Evolutionary conservation across 441 rosid species (phyloP).

Genomic region (Adansonia madagascariensis): DNA sequence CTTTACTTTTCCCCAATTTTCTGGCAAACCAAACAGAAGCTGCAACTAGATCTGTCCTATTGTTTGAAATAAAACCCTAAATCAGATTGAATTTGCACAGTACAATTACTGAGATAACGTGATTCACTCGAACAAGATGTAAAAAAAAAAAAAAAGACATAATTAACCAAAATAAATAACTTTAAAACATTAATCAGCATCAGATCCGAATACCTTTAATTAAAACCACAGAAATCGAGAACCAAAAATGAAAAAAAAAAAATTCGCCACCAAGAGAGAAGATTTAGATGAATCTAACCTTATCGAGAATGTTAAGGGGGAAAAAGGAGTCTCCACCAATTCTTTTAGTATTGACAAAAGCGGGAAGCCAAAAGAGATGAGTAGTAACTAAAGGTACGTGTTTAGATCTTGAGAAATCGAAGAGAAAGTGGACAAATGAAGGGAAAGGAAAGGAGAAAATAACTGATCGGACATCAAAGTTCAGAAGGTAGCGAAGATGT

Average conservation of each 20-base stretch:
- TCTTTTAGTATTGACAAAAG: neutral
- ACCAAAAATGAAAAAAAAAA: neutral
- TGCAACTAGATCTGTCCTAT: slow-evolving; percentile 36
- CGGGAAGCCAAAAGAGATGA: neutral
- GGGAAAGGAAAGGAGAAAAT: slow-evolving; percentile 19
- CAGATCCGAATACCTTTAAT: slow-evolving; percentile 37
- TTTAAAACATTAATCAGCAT: slow-evolving; percentile 15
- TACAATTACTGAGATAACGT: neutral
- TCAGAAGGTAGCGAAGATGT: slow-evolving; percentile 12
- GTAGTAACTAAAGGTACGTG: slow-evolving; percentile 5
- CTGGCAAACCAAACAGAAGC: slow-evolving; percentile 1
- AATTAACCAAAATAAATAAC: slow-evolving; percentile 23
- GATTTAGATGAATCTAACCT: slow-evolving; percentile 44
- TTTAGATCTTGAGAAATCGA: slow-evolving; percentile 42
- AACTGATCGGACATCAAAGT: slow-evolving; percentile 36
- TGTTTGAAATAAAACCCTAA: slow-evolving; percentile 15
- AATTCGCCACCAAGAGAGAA: neutral
- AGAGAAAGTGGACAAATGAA: neutral
- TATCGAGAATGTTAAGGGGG: slow-evolving; percentile 33
- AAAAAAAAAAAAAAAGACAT: neutral
- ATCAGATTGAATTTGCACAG: slow-evolving; percentile 27
- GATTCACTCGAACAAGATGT: slow-evolving; percentile 29
- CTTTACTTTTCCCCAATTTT: neutral
- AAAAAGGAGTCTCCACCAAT: slow-evolving; percentile 10
- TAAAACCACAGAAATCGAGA: slow-evolving; percentile 25